Percentiles rank a stretch among this genome's conserved stretches.
Evolutionary conservation across 129 eudicot species (phyloP).

Genomic region (Flaveria brownii): DNA sequence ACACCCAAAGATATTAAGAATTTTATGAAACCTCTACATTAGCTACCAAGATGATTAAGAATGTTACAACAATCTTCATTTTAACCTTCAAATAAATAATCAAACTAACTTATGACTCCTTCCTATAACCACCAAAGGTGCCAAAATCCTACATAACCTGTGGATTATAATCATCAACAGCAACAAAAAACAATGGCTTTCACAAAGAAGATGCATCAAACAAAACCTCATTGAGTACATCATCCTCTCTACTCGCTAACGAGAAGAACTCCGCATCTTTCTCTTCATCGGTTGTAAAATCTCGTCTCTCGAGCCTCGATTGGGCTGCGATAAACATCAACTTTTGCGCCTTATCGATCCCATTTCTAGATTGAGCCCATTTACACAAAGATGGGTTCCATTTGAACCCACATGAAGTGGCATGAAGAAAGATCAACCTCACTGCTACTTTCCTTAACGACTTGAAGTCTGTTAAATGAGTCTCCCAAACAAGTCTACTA

Average conservation of each 20-base stretch:
- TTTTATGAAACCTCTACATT: constrained; percentile 8
- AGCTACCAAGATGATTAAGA: constrained; percentile 27
- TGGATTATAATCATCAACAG: constrained; percentile 40
- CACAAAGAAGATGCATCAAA: constrained; percentile 77
- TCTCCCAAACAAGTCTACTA: constrained; percentile 94
- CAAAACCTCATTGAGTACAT: constrained; percentile 83
- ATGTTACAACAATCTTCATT: constrained; percentile 32
- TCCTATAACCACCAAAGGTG: constrained; percentile 32
- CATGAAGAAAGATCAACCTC: constrained; percentile 86
- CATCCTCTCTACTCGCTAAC: constrained; percentile 78
- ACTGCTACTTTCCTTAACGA: constrained; percentile 82
- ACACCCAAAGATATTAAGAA: neutral
- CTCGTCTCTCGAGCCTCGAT: constrained; percentile 69
- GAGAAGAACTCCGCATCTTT: constrained; percentile 69
- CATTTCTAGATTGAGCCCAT: constrained; percentile 71
- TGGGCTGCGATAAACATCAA: constrained; percentile 84
- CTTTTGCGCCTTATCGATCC: constrained; percentile 79
- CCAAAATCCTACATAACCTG: constrained; percentile 43
- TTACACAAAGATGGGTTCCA: constrained; percentile 56
- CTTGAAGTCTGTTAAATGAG: constrained; percentile 78
- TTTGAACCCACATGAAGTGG: constrained; percentile 81
- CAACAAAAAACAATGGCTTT: constrained; percentile 29
- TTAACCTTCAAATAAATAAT: constrained; percentile 25
- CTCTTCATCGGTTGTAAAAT: constrained; percentile 56
- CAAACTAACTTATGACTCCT: constrained; percentile 33